phyloP scores from a whole-genome alignment of 2,329 filamentous ascomycete genomes.

The Chaetomium strumarium region DNA sequence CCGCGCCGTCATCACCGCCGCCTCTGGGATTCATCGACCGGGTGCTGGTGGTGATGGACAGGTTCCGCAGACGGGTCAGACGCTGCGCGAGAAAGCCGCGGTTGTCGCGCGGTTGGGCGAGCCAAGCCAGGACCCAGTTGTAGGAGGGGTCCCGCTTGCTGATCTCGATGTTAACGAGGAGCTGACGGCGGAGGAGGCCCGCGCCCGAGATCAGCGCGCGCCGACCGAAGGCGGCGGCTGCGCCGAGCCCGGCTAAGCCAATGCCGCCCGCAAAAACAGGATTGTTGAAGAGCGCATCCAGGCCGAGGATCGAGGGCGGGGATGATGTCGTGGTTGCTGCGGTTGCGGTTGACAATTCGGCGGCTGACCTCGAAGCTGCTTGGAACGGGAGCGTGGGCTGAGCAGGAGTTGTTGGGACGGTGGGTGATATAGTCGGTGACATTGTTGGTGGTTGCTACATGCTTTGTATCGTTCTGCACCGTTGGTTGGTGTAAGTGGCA shows the following conservation, averaged over 20 bases:
- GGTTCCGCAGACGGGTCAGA: conserved; percentile 55
- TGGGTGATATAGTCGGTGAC: conserved; percentile 2
- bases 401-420: neutral
- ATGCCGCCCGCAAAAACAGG: conserved; percentile 68
- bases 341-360: neutral
- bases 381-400: conserved; percentile 2
- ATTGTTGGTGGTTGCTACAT: conserved; percentile 17
- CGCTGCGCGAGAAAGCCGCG: conserved; percentile 53
- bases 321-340: conserved; percentile 3
- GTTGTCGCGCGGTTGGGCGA: conserved; percentile 71
- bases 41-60: conserved; percentile 50
- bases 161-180: conserved; percentile 94
- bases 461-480: neutral
- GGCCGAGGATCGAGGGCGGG: conserved; percentile 32
- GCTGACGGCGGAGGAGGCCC: conserved; percentile 70
- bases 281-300: conserved; percentile 58
- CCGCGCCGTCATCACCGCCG: conserved; percentile 57
- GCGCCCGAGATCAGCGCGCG: conserved; percentile 67
- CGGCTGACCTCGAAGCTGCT: conserved; percentile 3
- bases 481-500: neutral
- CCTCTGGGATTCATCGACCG: conserved; percentile 48
- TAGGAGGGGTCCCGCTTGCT: conserved; percentile 91
- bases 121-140: conserved; percentile 90
- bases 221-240: conserved; percentile 73
- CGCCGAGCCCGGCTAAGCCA: conserved; percentile 83